Evolutionary conservation across 2,329 filamentous ascomycete genomes (phyloP).

Genomic region (Fusarium brevicatenulatum): DNA sequence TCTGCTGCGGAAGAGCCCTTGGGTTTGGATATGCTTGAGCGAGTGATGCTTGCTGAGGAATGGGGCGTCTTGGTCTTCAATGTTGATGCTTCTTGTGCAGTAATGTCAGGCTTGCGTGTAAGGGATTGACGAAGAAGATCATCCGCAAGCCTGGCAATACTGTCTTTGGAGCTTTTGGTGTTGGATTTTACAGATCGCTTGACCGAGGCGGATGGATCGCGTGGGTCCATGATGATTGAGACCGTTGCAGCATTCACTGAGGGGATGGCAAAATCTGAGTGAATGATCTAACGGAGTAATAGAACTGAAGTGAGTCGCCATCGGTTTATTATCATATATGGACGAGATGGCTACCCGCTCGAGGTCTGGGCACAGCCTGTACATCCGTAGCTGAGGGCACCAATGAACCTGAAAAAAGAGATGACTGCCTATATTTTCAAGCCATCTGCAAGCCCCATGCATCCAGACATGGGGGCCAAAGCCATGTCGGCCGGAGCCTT

Average conservation of each 20-base stretch:
- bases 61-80: not conserved
- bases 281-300: not conserved
- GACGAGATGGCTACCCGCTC: not conserved
- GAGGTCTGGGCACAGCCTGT: not conserved
- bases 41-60: not conserved
- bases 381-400: not conserved
- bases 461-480: not conserved
- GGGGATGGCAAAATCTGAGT: not conserved
- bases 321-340: not conserved
- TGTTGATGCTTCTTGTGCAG: not conserved
- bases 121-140: not conserved
- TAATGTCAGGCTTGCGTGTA: not conserved
- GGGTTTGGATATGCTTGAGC: not conserved
- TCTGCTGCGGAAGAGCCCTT: not conserved
- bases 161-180: not conserved
- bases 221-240: not conserved
- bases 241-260: not conserved
- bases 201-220: not conserved
- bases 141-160: not conserved
- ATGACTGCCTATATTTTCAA: not conserved
- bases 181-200: not conserved
- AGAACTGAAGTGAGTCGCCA: not conserved
- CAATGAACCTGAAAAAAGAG: not conserved
- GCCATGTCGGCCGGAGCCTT: not conserved
- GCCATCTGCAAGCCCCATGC: not conserved